phyloP scores from a whole-genome alignment of 805 yeast species.

The Yamadazyma ubonensis region DNA sequence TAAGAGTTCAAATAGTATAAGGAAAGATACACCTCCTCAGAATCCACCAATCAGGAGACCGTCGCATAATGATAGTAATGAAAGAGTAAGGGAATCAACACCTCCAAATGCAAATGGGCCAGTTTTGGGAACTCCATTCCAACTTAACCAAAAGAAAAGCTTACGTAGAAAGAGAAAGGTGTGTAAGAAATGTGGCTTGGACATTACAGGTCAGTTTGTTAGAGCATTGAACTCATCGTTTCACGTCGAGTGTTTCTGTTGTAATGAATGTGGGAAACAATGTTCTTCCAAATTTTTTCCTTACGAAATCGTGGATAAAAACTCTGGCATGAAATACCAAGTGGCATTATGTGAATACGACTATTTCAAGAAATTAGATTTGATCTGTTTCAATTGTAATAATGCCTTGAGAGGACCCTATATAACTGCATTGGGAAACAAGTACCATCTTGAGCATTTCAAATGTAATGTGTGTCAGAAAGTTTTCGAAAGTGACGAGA shows the following conservation, averaged over 20 bases:
- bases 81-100: neutral
- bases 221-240: conserved; percentile 77
- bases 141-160: conserved; percentile 11
- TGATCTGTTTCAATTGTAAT: conserved; percentile 85
- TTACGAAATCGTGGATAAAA: conserved; percentile 53
- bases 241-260: conserved; percentile 85
- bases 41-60: neutral
- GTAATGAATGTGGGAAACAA: conserved; percentile 77
- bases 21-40: conserved; percentile 1
- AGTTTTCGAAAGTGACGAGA: conserved; percentile 87
- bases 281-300: conserved; percentile 92
- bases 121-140: conserved; percentile 13
- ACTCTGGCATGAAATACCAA: conserved; percentile 20
- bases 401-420: conserved; percentile 87
- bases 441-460: conserved; percentile 94
- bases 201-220: conserved; percentile 67
- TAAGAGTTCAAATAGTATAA: conserved; percentile 8
- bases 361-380: conserved; percentile 79
- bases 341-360: conserved; percentile 85
- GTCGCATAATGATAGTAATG: conserved; percentile 1
- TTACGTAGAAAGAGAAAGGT: conserved; percentile 23
- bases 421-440: conserved; percentile 87
- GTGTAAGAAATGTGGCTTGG: conserved; percentile 37
- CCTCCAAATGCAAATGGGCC: neutral
- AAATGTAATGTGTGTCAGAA: conserved; percentile 84